These are phyloP conservation scores for Hibiscus tridactylites DNA, from an alignment of 345 rosid genomes.

Conservation along the genomic window DNA sequence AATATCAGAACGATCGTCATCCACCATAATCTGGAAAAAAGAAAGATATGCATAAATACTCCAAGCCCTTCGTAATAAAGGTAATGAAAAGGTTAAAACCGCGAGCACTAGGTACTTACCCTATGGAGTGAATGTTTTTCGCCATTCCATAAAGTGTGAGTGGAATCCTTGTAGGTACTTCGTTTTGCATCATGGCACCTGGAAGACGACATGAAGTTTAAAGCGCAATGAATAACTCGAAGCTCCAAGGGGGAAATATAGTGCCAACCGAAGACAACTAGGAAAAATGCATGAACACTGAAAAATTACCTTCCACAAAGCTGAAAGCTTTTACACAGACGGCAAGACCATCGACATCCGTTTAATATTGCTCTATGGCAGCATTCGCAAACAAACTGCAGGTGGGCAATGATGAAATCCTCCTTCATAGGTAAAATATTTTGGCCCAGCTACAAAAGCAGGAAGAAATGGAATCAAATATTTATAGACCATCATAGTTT, in stretches of 20 bases:
- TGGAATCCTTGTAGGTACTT: slow-evolving; percentile 15
- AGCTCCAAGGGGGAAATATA: not conserved
- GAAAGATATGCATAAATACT: not conserved
- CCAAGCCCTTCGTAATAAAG: slow-evolving; percentile 1
- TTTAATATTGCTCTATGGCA: slow-evolving; percentile 41
- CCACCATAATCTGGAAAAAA: slow-evolving; percentile 33
- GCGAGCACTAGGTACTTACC: slow-evolving; percentile 24
- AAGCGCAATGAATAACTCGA: not conserved
- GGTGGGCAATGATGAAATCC: slow-evolving; percentile 46
- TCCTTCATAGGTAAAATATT: slow-evolving; percentile 39
- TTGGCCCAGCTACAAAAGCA: slow-evolving; percentile 38
- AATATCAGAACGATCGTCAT: slow-evolving; percentile 31
- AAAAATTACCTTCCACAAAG: slow-evolving; percentile 48
- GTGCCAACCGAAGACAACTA: not conserved
- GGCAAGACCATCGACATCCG: slow-evolving; percentile 51
- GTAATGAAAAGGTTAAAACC: not conserved
- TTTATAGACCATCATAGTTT: not conserved
- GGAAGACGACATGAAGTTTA: slow-evolving; percentile 5
- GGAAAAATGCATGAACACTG: not conserved
- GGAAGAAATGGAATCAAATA: slow-evolving; percentile 9
- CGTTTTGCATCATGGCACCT: slow-evolving; percentile 45
- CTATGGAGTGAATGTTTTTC: slow-evolving; percentile 46
- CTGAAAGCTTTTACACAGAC: slow-evolving; percentile 51
- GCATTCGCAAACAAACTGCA: slow-evolving; percentile 45
- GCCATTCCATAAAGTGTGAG: slow-evolving; percentile 18